Evolutionary conservation across 495 filamentous ascomycete genomes (phyloP).

Genomic region (Jackrogersella multiformis): DNA sequence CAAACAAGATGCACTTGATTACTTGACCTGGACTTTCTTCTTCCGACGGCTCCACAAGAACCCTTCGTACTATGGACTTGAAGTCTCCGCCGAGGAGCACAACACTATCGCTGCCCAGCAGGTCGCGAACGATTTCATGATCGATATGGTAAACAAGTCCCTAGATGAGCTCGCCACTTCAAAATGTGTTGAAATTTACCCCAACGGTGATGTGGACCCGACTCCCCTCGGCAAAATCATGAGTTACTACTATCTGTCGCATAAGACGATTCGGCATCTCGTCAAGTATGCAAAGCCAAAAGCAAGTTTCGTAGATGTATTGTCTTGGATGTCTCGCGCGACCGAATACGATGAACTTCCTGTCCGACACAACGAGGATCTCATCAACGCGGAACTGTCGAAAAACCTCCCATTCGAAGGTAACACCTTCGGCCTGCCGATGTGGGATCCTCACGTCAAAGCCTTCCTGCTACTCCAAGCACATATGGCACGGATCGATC

Average conservation of each 20-base stretch:
- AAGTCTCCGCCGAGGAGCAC: slow-evolving; percentile 93
- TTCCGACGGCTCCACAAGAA: slow-evolving; percentile 98
- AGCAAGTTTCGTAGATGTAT: slow-evolving; percentile 83
- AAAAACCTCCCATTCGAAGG: slow-evolving; percentile 73
- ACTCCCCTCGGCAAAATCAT: slow-evolving; percentile 96
- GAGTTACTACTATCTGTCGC: slow-evolving; percentile 98
- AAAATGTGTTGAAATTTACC: slow-evolving; percentile 78
- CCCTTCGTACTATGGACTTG: slow-evolving; percentile 95
- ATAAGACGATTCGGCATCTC: slow-evolving; percentile 90
- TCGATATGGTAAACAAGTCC: slow-evolving; percentile 87
- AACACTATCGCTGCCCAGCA: slow-evolving; percentile 86
- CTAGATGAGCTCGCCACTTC: slow-evolving; percentile 82
- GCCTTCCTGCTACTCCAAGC: slow-evolving; percentile 94
- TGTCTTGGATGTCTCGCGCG: slow-evolving; percentile 91
- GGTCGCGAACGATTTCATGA: slow-evolving; percentile 89
- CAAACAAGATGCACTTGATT: slow-evolving; percentile 97
- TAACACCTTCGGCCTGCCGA: slow-evolving; percentile 69
- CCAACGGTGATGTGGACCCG: slow-evolving; percentile 89
- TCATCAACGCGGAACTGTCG: slow-evolving; percentile 93
- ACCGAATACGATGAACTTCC: slow-evolving; percentile 98
- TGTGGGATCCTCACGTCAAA: slow-evolving; percentile 99
- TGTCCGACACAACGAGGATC: slow-evolving; percentile 98
- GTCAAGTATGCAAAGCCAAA: slow-evolving; percentile 76
- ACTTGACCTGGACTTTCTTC: slow-evolving; percentile 99
- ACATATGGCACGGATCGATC: slow-evolving; percentile 88